Conservation (phyloP, 805 yeast genomes). For the Wickerhamomyces strasburgensis region DNA sequence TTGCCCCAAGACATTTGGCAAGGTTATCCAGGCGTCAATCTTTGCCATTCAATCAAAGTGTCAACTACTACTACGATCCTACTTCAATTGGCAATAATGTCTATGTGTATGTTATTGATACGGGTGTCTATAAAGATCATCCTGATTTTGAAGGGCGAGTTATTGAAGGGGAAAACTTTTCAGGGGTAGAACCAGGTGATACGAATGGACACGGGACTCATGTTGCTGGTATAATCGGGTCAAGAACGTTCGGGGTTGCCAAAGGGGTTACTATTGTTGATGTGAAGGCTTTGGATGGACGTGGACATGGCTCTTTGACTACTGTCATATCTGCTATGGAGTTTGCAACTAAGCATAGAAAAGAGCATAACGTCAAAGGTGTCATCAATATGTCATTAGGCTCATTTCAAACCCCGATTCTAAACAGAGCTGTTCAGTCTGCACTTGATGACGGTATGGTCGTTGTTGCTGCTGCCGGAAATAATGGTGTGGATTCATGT, state of each 20-base stretch:
- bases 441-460: slow-evolving; percentile 70
- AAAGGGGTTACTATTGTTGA: slow-evolving; percentile 62
- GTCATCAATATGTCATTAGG: slow-evolving; percentile 83
- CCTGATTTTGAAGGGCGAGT: slow-evolving; percentile 66
- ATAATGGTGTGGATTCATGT: slow-evolving; percentile 74
- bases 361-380: slow-evolving; percentile 35
- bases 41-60: slow-evolving; percentile 28
- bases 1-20: slow-evolving; percentile 66
- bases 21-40: slow-evolving; percentile 49
- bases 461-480: slow-evolving; percentile 84
- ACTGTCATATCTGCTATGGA: slow-evolving; percentile 64
- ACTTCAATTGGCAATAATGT: slow-evolving; percentile 52
- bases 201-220: slow-evolving; percentile 89
- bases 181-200: slow-evolving; percentile 60
- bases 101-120: slow-evolving; percentile 74
- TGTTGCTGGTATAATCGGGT: slow-evolving; percentile 85
- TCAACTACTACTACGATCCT: slow-evolving; percentile 44
- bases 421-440: slow-evolving; percentile 73
- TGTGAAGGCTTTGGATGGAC: slow-evolving; percentile 63
- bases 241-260: slow-evolving; percentile 77
- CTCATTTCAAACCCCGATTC: slow-evolving; percentile 56
- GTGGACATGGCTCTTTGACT: slow-evolving; percentile 68
- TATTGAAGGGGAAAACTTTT: slow-evolving; percentile 52
- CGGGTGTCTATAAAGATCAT: slow-evolving; percentile 65
- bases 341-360: slow-evolving; percentile 58